Percentiles rank a stretch among this genome's conserved stretches.
These are phyloP conservation scores for Ceratocystis colombiana DNA, from an alignment of 2,329 filamentous ascomycete species.

Conservation along the genomic window DNA sequence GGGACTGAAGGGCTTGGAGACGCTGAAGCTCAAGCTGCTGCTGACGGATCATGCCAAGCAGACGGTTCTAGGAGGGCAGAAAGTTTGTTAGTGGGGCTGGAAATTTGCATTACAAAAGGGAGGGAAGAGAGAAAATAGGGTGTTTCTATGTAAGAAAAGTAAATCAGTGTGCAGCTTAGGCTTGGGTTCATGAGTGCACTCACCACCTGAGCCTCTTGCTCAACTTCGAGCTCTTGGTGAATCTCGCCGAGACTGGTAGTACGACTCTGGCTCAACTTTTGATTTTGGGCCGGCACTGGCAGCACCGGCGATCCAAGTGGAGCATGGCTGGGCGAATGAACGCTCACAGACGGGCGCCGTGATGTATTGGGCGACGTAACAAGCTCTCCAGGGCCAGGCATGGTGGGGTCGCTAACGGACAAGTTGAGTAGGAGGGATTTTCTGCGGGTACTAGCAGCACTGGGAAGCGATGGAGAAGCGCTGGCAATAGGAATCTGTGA, in stretches of 20 bases:
- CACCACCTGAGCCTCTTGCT: constrained; percentile 69
- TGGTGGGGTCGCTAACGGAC: constrained; percentile 58
- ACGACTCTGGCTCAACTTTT: constrained; percentile 51
- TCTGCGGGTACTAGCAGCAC: constrained; percentile 39
- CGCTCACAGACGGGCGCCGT: constrained; percentile 27
- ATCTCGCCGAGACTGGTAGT: constrained; percentile 65
- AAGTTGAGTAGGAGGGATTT: constrained; percentile 63
- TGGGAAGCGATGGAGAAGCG: neutral
- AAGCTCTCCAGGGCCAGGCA: constrained; percentile 62
- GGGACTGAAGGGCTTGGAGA: constrained; percentile 41
- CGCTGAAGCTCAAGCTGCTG: constrained; percentile 62
- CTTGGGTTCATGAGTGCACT: constrained; percentile 28
- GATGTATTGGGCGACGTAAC: constrained; percentile 33
- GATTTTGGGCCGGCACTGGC: constrained; percentile 32
- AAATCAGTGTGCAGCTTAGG: no score
- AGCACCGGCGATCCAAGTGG: constrained; percentile 3
- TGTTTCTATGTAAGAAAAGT: no score
- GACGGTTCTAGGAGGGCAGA: constrained; percentile 48
- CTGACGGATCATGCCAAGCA: constrained; percentile 64
- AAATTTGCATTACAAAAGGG: neutral
- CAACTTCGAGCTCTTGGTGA: constrained; percentile 67
- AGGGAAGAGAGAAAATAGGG: no score
- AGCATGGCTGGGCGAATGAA: constrained; percentile 13
- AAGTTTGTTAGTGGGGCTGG: neutral
- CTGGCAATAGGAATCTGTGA: neutral